phyloP scores from a whole-genome alignment of 352 stramenopile species.

The Plasmopara halstedii region DNA sequence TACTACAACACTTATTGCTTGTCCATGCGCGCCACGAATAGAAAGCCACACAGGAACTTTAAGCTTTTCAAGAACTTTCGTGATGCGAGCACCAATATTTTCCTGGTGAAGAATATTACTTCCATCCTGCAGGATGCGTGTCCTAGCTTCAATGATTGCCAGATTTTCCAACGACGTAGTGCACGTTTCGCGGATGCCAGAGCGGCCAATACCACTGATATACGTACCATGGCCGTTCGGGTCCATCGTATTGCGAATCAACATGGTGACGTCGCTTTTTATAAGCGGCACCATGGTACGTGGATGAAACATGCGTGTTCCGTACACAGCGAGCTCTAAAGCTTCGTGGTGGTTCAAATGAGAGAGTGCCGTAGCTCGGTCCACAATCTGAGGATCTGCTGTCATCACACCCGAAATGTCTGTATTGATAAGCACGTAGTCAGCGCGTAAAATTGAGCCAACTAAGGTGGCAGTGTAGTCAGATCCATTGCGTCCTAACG shows the following conservation, averaged over 20 bases:
- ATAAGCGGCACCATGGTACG: conserved; percentile 83
- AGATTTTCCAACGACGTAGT: conserved; percentile 79
- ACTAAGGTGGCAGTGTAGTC: conserved; percentile 84
- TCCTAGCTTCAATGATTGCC: conserved; percentile 70
- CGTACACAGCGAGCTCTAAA: conserved; percentile 74
- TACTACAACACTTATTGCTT: conserved; percentile 74
- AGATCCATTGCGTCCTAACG: conserved; percentile 71
- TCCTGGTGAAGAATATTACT: conserved; percentile 37
- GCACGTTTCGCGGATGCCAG: conserved; percentile 58
- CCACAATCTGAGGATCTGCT: conserved; percentile 66
- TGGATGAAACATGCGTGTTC: conserved; percentile 79
- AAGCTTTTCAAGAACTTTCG: conserved; percentile 53
- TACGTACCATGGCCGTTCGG: conserved; percentile 71
- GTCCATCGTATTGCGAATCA: conserved; percentile 83
- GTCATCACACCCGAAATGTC: conserved; percentile 83
- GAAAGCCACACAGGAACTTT: conserved; percentile 73
- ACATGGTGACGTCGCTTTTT: conserved; percentile 70
- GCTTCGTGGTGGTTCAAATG: conserved; percentile 79
- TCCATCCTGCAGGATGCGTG: conserved; percentile 68
- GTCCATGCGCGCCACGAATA: conserved; percentile 73
- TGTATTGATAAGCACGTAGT: conserved; percentile 84
- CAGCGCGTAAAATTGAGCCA: conserved; percentile 46
- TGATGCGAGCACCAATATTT: conserved; percentile 70
- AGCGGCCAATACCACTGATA: conserved; percentile 57
- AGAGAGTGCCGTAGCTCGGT: conserved; percentile 58